Conservation (phyloP, 805 yeast species). For the Starmerella tilneyi region DNA sequence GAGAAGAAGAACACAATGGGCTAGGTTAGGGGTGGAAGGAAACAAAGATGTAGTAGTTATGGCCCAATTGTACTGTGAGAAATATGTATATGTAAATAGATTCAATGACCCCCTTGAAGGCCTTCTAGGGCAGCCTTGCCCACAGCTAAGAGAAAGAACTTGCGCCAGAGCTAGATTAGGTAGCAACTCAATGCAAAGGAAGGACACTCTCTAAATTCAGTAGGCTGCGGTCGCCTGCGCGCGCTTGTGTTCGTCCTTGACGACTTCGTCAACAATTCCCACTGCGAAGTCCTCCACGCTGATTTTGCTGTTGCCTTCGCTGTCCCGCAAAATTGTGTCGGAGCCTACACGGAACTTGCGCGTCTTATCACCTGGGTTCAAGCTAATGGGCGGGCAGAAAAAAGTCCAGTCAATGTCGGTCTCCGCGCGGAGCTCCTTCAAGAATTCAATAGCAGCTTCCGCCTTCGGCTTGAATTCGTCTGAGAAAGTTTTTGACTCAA, state of each 20-base stretch:
- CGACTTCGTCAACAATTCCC: constrained; percentile 18
- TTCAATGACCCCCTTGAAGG: no score
- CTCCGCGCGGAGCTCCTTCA: constrained; percentile 3
- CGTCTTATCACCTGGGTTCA: constrained; percentile 9
- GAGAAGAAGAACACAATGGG: no score
- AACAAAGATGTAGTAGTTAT: no score
- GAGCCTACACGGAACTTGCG: constrained; percentile 15
- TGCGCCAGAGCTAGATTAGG: no score
- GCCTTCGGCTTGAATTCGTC: constrained; percentile 10
- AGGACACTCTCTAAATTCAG: neutral
- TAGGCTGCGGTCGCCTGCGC: constrained; percentile 15
- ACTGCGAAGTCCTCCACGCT: constrained; percentile 17
- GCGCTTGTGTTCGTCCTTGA: constrained; percentile 9
- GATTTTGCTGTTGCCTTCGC: constrained; percentile 15
- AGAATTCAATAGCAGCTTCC: constrained; percentile 8
- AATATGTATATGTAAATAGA: no score
- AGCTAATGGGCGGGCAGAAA: constrained; percentile 11
- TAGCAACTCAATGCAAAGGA: neutral
- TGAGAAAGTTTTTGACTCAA: constrained; percentile 17
- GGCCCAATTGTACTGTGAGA: no score
- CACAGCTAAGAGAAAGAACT: no score
- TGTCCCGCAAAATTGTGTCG: constrained; percentile 11
- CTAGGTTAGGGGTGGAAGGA: no score
- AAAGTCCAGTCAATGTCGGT: constrained; percentile 14
- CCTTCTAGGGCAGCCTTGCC: no score